Conservation (phyloP, 148 eudicot species). For the Camellia lanceoleosa region DNA sequence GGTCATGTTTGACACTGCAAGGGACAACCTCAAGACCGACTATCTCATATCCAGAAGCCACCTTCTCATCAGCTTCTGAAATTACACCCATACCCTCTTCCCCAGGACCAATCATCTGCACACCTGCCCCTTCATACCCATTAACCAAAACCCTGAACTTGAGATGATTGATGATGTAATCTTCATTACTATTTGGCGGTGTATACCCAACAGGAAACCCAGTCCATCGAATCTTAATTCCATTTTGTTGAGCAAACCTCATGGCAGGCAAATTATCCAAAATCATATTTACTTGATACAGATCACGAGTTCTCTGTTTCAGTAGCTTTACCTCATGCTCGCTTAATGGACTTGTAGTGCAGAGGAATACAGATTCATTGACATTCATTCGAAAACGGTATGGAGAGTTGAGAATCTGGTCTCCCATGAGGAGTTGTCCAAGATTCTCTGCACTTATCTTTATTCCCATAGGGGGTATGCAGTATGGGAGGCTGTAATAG, state of each 20-base stretch:
- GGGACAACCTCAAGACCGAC: conserved; percentile 71
- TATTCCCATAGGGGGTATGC: conserved; percentile 48
- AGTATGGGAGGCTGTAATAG: conserved; percentile 77
- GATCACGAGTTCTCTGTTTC: conserved; percentile 62
- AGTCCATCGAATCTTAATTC: conserved; percentile 56
- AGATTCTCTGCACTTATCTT: conserved; percentile 78
- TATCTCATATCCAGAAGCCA: conserved; percentile 47
- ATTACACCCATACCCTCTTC: conserved; percentile 65
- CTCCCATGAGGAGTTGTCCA: conserved; percentile 83
- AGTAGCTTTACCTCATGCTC: conserved; percentile 62
- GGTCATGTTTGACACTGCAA: conserved; percentile 58
- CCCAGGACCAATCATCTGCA: conserved; percentile 55
- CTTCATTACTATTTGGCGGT: conserved; percentile 38
- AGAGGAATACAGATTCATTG: conserved; percentile 57
- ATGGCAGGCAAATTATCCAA: conserved; percentile 70
- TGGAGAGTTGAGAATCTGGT: conserved; percentile 66
- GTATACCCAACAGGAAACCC: conserved; percentile 66
- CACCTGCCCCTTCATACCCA: conserved; percentile 61
- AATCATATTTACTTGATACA: conserved; percentile 71
- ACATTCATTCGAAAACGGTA: conserved; percentile 63
- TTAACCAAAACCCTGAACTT: conserved; percentile 61
- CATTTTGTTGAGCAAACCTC: conserved; percentile 55
- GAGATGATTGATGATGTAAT: conserved; percentile 61
- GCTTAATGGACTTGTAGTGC: conserved; percentile 43
- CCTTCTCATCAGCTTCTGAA: conserved; percentile 45